Evolutionary conservation across 352 stramenopile genomes (phyloP), one percentile per base, ranked within the genome.

Genomic region (Lagenidium sp.): DNA sequence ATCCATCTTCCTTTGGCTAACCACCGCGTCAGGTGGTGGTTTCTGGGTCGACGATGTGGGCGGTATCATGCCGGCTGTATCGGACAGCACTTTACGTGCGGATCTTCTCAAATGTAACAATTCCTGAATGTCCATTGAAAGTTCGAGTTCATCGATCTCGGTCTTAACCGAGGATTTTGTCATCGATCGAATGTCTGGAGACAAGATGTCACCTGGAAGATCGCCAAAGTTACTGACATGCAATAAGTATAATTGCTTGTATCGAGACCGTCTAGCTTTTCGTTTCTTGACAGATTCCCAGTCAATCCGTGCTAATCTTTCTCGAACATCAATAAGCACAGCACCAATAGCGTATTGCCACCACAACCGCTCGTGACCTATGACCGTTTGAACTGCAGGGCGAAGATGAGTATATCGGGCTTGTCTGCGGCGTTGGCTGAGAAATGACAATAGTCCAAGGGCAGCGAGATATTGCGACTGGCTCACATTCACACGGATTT

Each of bases 301-400:
- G 56, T 93, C 73, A 3, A 91, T 72, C 30, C 73, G 76, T 10
- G 64, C 76, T 13, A 88, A 59, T 6, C 76, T 63, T 47, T 86
- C 74, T 19, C 76, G 63, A 26, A 87, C 71, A 36, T 93, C 81
- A 28, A 87, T 36, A 6, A 91, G 39, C 20, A 89, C 71, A 1
- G 81, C 66, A 25, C 64, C 63, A 22, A 91, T 80, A n/a, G 75
- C 78, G 51, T 85, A 93, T 21, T 44, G 49, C 81, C 81, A 93
- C 81, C 81, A 93, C 5, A 50, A 52, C 21, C 53, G 59, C 4
- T 77, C 66, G 28, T 85, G 59, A 4, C 78, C 60, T 21, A 49
- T 55, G 0, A 89, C 71, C 18, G 46, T 48, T 24, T 66, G 38
- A 18, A 53, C 46, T 16, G 60, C 62, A 4, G 81, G 78, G n/a